phyloP scores from a whole-genome alignment of 306 rosid species.

The Quercus aquifolioides region DNA sequence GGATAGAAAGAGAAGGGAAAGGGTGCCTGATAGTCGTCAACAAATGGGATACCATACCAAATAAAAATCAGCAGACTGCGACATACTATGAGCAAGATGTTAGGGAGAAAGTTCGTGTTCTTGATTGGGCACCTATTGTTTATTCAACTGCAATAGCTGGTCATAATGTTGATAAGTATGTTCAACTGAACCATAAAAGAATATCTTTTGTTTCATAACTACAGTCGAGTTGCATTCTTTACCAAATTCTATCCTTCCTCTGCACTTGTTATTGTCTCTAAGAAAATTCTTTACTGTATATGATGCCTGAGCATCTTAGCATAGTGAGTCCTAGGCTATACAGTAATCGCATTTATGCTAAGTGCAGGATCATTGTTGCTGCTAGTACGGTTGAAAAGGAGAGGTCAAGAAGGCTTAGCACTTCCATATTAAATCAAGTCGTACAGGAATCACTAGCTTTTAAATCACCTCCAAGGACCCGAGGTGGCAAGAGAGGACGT shows the following conservation, averaged over 20 bases:
- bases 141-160: conserved; percentile 89
- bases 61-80: conserved; percentile 91
- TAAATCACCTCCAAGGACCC: conserved; percentile 91
- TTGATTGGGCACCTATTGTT: conserved; percentile 91
- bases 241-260: not conserved
- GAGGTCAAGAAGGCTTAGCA: conserved; percentile 85
- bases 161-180: conserved; percentile 87
- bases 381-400: conserved; percentile 90
- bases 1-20: conserved; percentile 93
- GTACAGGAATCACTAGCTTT: conserved; percentile 86
- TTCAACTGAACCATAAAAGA: conserved; percentile 5
- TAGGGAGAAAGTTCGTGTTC: conserved; percentile 79
- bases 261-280: not conserved
- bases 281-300: not conserved
- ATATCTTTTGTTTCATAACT: not conserved
- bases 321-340: not conserved
- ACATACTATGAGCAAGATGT: conserved; percentile 85
- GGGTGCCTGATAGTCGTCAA: conserved; percentile 94
- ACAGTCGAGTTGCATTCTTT: conserved; percentile 7
- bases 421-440: conserved; percentile 86
- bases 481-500: conserved; percentile 94
- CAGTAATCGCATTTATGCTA: conserved; percentile 18
- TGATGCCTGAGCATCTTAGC: not conserved
- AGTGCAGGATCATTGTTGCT: conserved; percentile 73
- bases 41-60: conserved; percentile 98